Evolutionary conservation across 345 rosid genomes (phyloP), one percentile per base, ranked within the genome.

Genomic region (Eucalyptus urophylla): DNA sequence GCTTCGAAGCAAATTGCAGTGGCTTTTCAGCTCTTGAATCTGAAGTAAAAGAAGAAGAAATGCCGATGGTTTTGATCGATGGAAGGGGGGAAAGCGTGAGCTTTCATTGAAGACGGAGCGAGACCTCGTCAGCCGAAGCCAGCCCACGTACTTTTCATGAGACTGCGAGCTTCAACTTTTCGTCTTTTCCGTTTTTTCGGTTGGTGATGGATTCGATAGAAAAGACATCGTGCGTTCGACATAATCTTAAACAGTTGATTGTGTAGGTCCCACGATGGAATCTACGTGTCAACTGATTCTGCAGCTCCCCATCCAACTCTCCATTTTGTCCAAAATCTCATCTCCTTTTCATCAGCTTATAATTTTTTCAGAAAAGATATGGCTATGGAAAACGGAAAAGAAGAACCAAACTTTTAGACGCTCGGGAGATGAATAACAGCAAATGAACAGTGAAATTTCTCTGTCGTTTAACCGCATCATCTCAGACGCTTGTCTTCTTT

Each of bases 81-180:
- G 80, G 89, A 45, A 93, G 60, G 86, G 94, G 86, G 81, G 91
- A 91, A 90, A 90, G 91, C 60, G 88, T 92, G 80, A 33, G 95
- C 92, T 92, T 95, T 94, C 94, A 94, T 91, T 45, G 86, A 25
- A 16, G 89, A 24, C n/a, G 31, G 31, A 56, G 27, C 47, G 13
- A 45, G 14, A 53, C 58, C 25, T 53, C 58, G 58, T 53, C 58
- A 53, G 58, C 58, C 58, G 58, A 53, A 53, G 58, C 58, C 58
- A 53, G 25, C 58, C 11, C 58, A 53, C 58, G 58, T 53, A 21
- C 58, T 53, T 53, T 53, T 21, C 58, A 21, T 53, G 58, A 53
- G 58, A 37, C 24, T 54, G 16, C 69, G 31, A 62, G 69, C 69
- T 62, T 62, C 31, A 29, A 62, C 31, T 6, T 62, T 29, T 62